Base-by-base conservation (phyloP, 306 rosid species). In the Bauhinia variegata region DNA sequence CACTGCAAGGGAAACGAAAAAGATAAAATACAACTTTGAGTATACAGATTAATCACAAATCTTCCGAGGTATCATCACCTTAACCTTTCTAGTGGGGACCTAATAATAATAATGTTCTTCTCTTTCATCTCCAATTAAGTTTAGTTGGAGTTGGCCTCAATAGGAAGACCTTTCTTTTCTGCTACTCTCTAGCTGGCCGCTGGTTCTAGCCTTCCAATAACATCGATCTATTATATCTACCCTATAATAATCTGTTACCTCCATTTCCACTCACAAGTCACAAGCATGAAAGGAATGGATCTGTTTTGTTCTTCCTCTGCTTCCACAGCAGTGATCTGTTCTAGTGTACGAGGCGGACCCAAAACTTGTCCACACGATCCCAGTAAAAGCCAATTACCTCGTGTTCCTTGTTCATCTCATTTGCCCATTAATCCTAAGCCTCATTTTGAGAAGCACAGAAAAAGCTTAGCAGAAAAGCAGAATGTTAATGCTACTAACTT, bases 321-420 rank as follows among this genome's bases (percentile, higher is more conserved):
- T 75, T 86, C 96, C 63, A 91, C 93, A 39, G 87, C 89, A 46
- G 65, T 90, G 12, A 70, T 80, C 28, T 23, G 2, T 59, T 82
- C 86, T 43, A 82, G 86, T 68, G 55, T 78, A 47, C 76, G 67
- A 36, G 68, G 55, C 32, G 70, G 71, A 63, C 79, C 76, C 46
- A 72, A 59, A 68, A 63, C 32, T 44, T 71, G 61, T 37, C 60
- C 53, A 58, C 73, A 65, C 12, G 79, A 67, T 16, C 34, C 65
- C 70, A 57, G 68, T 17, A 81, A 75, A 60, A 71, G 16, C 63
- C 78, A 63, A 19, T 23, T 23, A 23, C 58, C 48, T 65, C 82
- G 67, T 37, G 80, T 77, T 18, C 97, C 95, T 7, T 91, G 95
- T 75, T 82, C 95, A n/a, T 81, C 95, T 13, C 71, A 84, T 44